A percentile compares a stretch with the other conserved stretches of the same genome.
These are phyloP conservation scores for Triticum monococcum DNA, from an alignment of 176 grass and related monocot genomes.

Conservation along the genomic window DNA sequence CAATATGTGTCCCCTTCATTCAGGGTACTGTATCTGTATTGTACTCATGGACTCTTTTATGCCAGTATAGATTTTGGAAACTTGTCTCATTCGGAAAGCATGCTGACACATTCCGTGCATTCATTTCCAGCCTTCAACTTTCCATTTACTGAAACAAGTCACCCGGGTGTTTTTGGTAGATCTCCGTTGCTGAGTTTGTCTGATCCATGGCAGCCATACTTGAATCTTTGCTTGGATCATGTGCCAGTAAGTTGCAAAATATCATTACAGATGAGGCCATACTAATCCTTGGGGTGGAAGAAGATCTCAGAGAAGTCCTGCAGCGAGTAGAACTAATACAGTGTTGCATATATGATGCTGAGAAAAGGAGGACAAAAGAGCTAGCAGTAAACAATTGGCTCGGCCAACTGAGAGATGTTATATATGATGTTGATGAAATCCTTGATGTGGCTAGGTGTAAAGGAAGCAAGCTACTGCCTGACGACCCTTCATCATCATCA, in stretches of 20 bases:
- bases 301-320: slow-evolving; percentile 17
- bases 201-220: slow-evolving; percentile 31
- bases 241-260: not conserved
- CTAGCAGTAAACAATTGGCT: slow-evolving; percentile 28
- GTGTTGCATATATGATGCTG: slow-evolving; percentile 20
- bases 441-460: slow-evolving; percentile 27
- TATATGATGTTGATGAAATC: slow-evolving; percentile 49
- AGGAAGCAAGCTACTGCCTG: not conserved
- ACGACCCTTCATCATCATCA: not conserved
- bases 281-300: slow-evolving; percentile 9
- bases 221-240: slow-evolving; percentile 11
- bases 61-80: too few relatives aligned
- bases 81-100: too few relatives aligned
- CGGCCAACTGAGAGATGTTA: slow-evolving; percentile 34
- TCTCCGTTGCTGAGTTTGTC: not conserved
- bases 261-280: slow-evolving; percentile 13
- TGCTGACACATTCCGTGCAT: too few relatives aligned
- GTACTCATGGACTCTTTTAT: too few relatives aligned
- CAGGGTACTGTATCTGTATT: too few relatives aligned
- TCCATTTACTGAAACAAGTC: too few relatives aligned
- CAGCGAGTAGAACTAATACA: not conserved
- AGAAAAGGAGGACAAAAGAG: slow-evolving; percentile 21
- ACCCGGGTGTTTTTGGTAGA: too few relatives aligned
- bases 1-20: too few relatives aligned
- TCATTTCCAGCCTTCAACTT: too few relatives aligned